Base-by-base conservation (phyloP, 495 filamentous ascomycete species). In the Evansstolkia leycettana region DNA sequence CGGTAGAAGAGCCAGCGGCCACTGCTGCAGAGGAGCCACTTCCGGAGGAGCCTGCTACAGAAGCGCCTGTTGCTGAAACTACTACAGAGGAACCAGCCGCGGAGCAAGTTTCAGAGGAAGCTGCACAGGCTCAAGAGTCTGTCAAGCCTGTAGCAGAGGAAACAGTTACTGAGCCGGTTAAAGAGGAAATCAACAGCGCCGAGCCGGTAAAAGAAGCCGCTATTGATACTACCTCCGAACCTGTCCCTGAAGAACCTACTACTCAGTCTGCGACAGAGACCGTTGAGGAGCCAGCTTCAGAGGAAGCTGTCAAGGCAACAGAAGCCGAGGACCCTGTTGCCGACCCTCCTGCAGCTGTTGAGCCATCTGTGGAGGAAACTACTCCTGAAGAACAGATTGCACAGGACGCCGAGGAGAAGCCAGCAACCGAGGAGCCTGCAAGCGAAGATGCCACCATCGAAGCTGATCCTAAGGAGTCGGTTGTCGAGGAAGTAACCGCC, bases 401-500 rank as follows among this genome's bases (percentile, higher is more conserved):
- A n/a, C n/a, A n/a, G n/a, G n/a, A n/a, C n/a, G n/a, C n/a, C n/a
- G n/a, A n/a, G n/a, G n/a, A n/a, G n/a, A n/a, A n/a, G n/a, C n/a
- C n/a, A n/a, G n/a, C n/a, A n/a, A 13, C 32, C 13, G 25, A 34
- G 23, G 23, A 29, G 14, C 24, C 15, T 25, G 17, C 36, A 11
- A 1, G 16, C 11, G 35, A 33, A 11, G 35, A 44, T n/a, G 9
- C 19, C 7, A 7, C 39, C 18, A 12, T n/a, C 1, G 39, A 37
- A 28, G 6, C n/a, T n/a, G n/a, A n/a, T n/a, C n/a, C 31, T 11
- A 43, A 50, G 18, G 30, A 45, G 30, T 33, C 36, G 19, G 34
- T 28, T 19, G 25, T 38, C n/a, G 42, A 52, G 31, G 42, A 43
- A 17, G 15, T 35, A 2, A 28, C 40, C 9, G 29, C 33, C n/a